phyloP scores from a whole-genome alignment of 345 rosid species.

The Dimocarpus longan region DNA sequence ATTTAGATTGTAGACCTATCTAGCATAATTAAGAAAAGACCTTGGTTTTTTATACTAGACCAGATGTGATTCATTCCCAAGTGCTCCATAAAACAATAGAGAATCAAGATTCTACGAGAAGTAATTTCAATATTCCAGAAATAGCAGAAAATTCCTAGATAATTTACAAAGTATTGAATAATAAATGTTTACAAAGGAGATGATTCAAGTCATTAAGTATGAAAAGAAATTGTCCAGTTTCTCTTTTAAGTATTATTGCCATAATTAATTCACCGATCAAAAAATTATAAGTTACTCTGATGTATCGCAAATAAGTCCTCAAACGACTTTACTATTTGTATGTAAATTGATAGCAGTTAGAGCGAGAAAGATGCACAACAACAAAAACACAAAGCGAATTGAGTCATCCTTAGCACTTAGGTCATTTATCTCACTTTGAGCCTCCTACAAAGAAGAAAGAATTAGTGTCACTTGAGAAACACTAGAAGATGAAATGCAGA shows the following conservation, averaged over 20 bases:
- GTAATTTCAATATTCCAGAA: background rate
- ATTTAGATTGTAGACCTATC: slow-evolving; percentile 5
- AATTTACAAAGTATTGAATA: background rate
- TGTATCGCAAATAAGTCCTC: background rate
- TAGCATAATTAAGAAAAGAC: background rate
- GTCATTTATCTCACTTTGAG: slow-evolving; percentile 94
- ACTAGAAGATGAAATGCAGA: slow-evolving; percentile 9
- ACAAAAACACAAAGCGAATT: background rate
- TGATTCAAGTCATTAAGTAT: background rate
- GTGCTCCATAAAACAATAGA: background rate
- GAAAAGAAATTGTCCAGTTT: background rate
- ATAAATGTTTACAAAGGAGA: background rate
- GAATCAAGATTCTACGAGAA: background rate
- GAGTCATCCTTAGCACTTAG: slow-evolving; percentile 66
- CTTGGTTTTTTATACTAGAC: background rate
- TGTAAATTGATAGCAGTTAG: background rate
- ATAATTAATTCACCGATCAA: background rate
- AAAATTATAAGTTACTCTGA: background rate
- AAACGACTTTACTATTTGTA: background rate
- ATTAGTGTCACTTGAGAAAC: background rate
- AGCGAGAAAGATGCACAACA: background rate
- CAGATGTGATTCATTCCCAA: background rate
- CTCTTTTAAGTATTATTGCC: background rate
- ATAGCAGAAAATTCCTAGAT: background rate
- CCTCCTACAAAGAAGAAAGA: slow-evolving; percentile 61